Base-by-base conservation (phyloP, 164 flowering plant species). In the Buxus sempervirens region DNA sequence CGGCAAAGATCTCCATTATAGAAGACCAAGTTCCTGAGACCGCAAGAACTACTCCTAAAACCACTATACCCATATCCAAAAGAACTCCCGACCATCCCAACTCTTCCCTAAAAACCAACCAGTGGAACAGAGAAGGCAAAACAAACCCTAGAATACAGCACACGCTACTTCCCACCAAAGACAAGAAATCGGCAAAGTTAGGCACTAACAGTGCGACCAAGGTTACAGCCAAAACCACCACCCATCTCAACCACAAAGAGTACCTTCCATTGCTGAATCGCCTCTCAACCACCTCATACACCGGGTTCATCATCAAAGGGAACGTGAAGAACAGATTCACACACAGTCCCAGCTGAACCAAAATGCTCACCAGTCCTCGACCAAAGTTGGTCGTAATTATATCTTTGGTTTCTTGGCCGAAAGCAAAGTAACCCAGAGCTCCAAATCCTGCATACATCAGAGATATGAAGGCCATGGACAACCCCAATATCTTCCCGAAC, bases 281-380 rank as follows among this genome's bases (percentile, higher is more conserved):
- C 72, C 98, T 84, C 77, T 93, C 97, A 16, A 84, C 69, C 12
- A 91, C 88, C 68, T 93, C 98, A 70, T 85, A 90, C 36, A 88
- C 98, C 1, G 98, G 98, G 63, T 93, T 83, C 98, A 93, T 89
- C 98, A 93, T 93, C 85, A 89, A 60, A 0, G 97, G 97, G 67
- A 91, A 83, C 0, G 97, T 82, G 63, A 91, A 79, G 79, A 93
- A 91, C 58, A 93, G 79, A 73, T 93, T 93, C 13, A 93, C 68
- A 27, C 88, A 84, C 24, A 93, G 76, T 20, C 96, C 97, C 61
- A 91, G 21, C 54, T 93, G 91, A 28, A 93, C 97, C 72, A 88
- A 42, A 19, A 62, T 73, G 69, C 90, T 88, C 26, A 89, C 48
- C 65, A 84, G 0, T 0, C 96, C 93, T 36, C 74, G 56, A 13